Evolutionary conservation across 164 flowering plant genomes (phyloP).

Genomic region (Protea cynaroides): DNA sequence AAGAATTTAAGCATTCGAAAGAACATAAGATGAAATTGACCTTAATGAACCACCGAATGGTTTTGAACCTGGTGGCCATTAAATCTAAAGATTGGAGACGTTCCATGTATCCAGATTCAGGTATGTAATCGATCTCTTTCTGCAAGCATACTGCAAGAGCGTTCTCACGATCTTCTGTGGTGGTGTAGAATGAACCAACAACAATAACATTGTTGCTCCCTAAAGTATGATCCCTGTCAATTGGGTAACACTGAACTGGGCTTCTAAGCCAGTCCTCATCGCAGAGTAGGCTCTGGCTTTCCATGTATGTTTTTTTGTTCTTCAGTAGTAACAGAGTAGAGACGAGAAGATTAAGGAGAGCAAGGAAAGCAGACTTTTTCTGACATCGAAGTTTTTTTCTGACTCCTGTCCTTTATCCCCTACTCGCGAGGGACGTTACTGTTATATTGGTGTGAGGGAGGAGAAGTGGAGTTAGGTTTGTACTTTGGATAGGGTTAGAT

Average conservation of each 20-base stretch:
- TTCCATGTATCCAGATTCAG: slow-evolving; percentile 25
- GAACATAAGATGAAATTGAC: no score
- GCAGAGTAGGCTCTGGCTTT: slow-evolving; percentile 39
- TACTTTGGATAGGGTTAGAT: no score
- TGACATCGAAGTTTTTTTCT: no score
- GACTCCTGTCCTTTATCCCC: no score
- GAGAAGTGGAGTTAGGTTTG: no score
- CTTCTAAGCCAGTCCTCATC: slow-evolving; percentile 44
- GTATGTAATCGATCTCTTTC: slow-evolving; percentile 42
- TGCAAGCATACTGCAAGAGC: slow-evolving; percentile 27
- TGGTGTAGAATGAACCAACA: slow-evolving; percentile 7
- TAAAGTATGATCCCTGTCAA: neutral
- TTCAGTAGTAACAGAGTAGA: no score
- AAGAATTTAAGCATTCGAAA: neutral
- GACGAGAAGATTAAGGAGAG: no score
- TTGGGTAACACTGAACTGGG: neutral
- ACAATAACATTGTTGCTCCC: neutral
- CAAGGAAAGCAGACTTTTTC: no score
- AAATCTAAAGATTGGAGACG: slow-evolving; percentile 19
- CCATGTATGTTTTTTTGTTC: slow-evolving; percentile 18
- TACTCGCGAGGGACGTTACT: no score
- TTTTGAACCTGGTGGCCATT: slow-evolving; percentile 30
- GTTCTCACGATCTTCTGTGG: slow-evolving; percentile 30
- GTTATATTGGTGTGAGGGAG: no score
- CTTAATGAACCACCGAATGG: slow-evolving; percentile 50